Conservation (phyloP, 441 rosid genomes). For the Pelargonium australe region DNA sequence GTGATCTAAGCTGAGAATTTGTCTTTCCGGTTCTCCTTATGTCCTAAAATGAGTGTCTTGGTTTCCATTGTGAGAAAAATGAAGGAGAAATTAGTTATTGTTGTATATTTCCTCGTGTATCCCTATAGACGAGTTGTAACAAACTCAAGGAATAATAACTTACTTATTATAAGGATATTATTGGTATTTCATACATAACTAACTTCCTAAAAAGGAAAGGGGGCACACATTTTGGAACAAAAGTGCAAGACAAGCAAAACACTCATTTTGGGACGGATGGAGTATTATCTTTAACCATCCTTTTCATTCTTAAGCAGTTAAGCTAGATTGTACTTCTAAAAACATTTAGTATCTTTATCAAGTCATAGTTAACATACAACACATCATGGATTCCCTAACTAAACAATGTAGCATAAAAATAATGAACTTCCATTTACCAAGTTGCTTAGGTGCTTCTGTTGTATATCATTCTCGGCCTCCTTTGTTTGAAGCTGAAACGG, state of each 20-base stretch:
- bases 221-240: too few relatives aligned
- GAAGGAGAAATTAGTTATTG: too few relatives aligned
- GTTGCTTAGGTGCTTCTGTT: constrained; percentile 54
- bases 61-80: too few relatives aligned
- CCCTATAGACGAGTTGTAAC: too few relatives aligned
- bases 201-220: too few relatives aligned
- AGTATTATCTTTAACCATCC: not conserved
- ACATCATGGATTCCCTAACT: not conserved
- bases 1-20: not conserved
- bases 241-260: too few relatives aligned
- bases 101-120: too few relatives aligned
- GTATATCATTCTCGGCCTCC: constrained; percentile 52
- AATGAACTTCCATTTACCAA: constrained; percentile 37
- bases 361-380: not conserved
- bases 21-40: not conserved
- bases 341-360: not conserved
- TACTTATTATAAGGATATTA: too few relatives aligned
- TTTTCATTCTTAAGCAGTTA: not conserved
- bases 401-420: not conserved
- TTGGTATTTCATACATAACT: too few relatives aligned
- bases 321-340: not conserved
- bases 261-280: too few relatives aligned
- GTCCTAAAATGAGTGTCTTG: too few relatives aligned
- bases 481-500: constrained; percentile 55
- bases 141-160: too few relatives aligned